Conservation (phyloP, 495 filamentous ascomycete species). For the Penicillium tannophilum region DNA sequence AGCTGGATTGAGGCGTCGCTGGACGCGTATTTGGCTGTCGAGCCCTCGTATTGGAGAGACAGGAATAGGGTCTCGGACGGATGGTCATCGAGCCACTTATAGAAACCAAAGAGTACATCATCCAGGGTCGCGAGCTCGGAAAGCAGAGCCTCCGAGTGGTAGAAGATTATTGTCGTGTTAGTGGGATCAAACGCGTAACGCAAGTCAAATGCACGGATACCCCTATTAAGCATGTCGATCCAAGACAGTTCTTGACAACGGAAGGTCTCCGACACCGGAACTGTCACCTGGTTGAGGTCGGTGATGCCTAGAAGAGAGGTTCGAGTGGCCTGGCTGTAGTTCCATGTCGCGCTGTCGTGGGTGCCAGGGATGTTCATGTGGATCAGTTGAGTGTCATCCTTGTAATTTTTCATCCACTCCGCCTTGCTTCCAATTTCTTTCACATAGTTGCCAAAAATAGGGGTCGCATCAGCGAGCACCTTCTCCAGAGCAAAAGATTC, state of each 20-base stretch:
- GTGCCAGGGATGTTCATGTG: slow-evolving; percentile 56
- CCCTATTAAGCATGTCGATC: slow-evolving; percentile 42
- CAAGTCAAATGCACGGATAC: slow-evolving; percentile 56
- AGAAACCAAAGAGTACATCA: slow-evolving; percentile 53
- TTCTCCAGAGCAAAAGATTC: slow-evolving; percentile 39
- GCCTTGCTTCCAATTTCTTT: slow-evolving; percentile 26
- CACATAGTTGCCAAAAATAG: slow-evolving; percentile 43
- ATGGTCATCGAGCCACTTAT: slow-evolving; percentile 44
- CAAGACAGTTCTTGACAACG: slow-evolving; percentile 46
- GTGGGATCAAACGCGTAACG: slow-evolving; percentile 51
- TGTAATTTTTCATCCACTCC: slow-evolving; percentile 49
- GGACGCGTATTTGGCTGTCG: slow-evolving; percentile 20
- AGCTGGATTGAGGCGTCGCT: slow-evolving; percentile 43
- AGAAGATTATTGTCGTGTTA: slow-evolving; percentile 49
- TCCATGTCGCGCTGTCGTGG: slow-evolving; percentile 59
- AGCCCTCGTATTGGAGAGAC: slow-evolving; percentile 45
- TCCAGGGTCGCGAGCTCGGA: slow-evolving; percentile 47
- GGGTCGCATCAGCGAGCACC: slow-evolving; percentile 42
- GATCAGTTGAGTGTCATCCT: slow-evolving; percentile 45
- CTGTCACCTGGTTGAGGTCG: slow-evolving; percentile 35
- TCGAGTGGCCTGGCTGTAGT: slow-evolving; percentile 50
- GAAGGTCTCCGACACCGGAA: slow-evolving; percentile 32
- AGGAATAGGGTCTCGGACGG: slow-evolving; percentile 38
- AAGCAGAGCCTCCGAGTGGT: slow-evolving; percentile 48
- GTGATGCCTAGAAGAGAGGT: slow-evolving; percentile 39